These are phyloP conservation scores for Beauveria australis DNA, from an alignment of 2,329 filamentous ascomycete species.

Conservation along the genomic window DNA sequence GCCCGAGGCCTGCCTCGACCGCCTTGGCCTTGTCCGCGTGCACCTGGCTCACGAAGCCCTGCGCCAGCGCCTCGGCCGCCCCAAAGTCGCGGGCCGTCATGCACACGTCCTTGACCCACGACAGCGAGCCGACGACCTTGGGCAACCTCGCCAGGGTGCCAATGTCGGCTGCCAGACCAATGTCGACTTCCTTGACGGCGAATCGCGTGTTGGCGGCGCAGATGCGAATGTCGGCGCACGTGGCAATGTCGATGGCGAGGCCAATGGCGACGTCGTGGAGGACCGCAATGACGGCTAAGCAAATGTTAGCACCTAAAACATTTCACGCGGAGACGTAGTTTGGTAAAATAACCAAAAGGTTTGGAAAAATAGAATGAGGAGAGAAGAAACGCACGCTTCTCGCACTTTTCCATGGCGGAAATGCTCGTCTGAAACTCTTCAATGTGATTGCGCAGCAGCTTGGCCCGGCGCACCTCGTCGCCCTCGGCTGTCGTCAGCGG, in stretches of 20 bases:
- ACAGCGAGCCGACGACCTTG: conserved; percentile 60
- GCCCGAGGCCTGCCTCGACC: conserved; percentile 51
- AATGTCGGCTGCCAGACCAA: conserved; percentile 72
- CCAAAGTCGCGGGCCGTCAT: conserved; percentile 63
- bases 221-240: conserved; percentile 63
- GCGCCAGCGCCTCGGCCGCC: conserved; percentile 58
- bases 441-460: conserved; percentile 58
- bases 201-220: conserved; percentile 52
- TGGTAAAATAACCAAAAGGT: too few relatives aligned
- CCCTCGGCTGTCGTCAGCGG: conserved; percentile 27
- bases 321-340: not conserved
- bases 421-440: conserved; percentile 75
- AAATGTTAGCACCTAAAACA: not conserved
- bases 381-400: conserved; percentile 65
- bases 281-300: conserved; percentile 66
- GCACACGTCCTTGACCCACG: conserved; percentile 74
- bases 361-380: not conserved
- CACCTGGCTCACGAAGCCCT: conserved; percentile 63
- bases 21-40: conserved; percentile 54
- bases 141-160: conserved; percentile 67
- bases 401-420: conserved; percentile 69
- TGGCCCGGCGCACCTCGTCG: conserved; percentile 60
- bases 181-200: conserved; percentile 74
- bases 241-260: conserved; percentile 66
- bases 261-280: conserved; percentile 74